Evolutionary conservation across 2,329 filamentous ascomycete genomes (phyloP), one percentile per base, ranked within the genome.

Genomic region (Zymoseptoria ardabiliae): DNA sequence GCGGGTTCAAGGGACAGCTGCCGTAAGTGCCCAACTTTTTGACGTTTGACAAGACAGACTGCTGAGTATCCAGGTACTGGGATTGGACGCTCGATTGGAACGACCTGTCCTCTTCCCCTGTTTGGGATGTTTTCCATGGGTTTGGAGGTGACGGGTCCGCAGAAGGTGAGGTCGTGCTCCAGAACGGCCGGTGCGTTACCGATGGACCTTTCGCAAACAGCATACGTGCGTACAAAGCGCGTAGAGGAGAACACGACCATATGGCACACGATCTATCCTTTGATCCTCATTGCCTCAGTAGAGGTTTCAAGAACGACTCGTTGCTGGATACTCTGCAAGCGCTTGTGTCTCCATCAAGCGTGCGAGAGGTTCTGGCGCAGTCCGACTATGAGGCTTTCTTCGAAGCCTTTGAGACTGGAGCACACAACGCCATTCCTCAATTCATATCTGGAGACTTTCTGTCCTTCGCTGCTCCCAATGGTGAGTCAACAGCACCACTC

Each of bases 121-220:
- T 68, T 3, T 68, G 61, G 54, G 55, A 59, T 25, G 13, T 58
- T 0, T 45, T 35, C 10, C 55, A 45, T n/a, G 66, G 66, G 20
- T 66, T 69, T 53, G 63, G 63, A 25, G 66, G 68, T 23, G 58
- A 62, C 20, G 62, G 60, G 13, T 54, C 59, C 23, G 58, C 54
- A 13, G 51, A 56, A 23, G 54, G 59, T 17, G 52, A 61, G 10
- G 56, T 56, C 22, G 56, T 65, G 19, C 60, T 61, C 19, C 28
- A 58, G 21, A 55, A 25, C n/a, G 63, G 66, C 20, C 56, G 64
- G n/a, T 70, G 68, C 49, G 58, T 68, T 4, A 55, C 59, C 30
- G 68, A 71, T 13, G 69, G 69, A 5, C 66, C 68, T 7, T 71
- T 71, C 58, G 61, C 64, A 10, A 53, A 50, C 11, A 54, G 53